Evolutionary conservation across 2,329 filamentous ascomycete genomes (phyloP), one percentile per base, ranked within the genome.

Genomic region (Neocatenulostroma microsporum): DNA sequence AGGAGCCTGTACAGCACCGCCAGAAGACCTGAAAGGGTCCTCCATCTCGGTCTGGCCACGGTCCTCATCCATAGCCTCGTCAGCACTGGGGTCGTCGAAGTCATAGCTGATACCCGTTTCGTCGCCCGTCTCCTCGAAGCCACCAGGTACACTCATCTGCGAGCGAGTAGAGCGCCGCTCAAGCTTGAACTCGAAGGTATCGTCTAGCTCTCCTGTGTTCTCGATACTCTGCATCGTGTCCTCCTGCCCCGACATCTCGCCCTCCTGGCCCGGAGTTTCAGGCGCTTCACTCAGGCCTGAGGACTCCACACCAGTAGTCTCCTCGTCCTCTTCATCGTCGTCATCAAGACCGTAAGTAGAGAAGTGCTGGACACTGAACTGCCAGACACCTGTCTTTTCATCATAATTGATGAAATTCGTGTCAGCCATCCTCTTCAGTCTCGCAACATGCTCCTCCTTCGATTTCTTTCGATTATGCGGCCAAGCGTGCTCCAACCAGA

Each of bases 351-450:
- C 88, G 56, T 98, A 98, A 1, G 87, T 94, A 1, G 89, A 96
- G 61, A 93, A 98, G 61, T 98, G 91, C 54, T 89, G 80, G n/a
- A 98, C 91, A 8, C 71, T 78, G 66, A 98, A 98, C 11, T 76
- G 76, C 93, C 93, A 98, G 30, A 84, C 74, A 35, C 89, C 91
- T 35, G 79, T 87, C 2, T 84, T 72, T 39, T 72, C 69, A 46
- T 93, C 75, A 60, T 95, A 98, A 51, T 73, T 72, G 50, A 88
- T 70, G 52, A 94, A 96, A 3, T 78, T 77, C 0, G 91, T 96
- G 57, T 85, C 81, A 7, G 69, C 67, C 24, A 95, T 86, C 40
- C 74, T 77, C 68, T 79, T 83, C 17, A 98, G 75, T 36, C 84
- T 81, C 42, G 82, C 77, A 38, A 95, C 65, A 60, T 98, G 91